Conservation (phyloP, 2,329 filamentous ascomycete genomes). For the Trichoderma polysporum region DNA sequence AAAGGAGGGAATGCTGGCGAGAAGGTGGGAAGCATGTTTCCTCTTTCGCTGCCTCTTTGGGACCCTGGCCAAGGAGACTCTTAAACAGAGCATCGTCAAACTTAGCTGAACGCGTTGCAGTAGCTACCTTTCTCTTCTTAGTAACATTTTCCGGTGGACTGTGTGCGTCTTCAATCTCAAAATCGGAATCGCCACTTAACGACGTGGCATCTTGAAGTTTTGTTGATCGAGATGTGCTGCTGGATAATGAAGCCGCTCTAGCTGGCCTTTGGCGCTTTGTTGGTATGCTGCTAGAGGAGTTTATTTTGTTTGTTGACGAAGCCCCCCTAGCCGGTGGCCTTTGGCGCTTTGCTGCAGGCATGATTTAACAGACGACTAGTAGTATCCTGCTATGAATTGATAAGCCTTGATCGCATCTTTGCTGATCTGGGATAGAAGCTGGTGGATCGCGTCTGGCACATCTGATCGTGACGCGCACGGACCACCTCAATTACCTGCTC, state of each 20-base stretch:
- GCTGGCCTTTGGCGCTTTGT: slow-evolving; percentile 11
- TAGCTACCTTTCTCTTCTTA: slow-evolving; percentile 5
- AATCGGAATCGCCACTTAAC: slow-evolving; percentile 10
- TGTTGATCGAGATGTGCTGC: neutral
- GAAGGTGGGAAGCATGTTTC: slow-evolving; percentile 22
- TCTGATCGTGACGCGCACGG: slow-evolving; percentile 5
- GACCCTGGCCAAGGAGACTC: slow-evolving; percentile 19
- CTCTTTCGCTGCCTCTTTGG: neutral
- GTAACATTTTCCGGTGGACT: neutral
- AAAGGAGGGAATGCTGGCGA: slow-evolving; percentile 31
- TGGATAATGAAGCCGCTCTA: neutral
- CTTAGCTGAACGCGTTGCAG: slow-evolving; percentile 9
- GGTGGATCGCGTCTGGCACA: slow-evolving; percentile 9
- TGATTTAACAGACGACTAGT: neutral
- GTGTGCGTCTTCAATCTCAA: neutral
- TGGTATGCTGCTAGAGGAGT: neutral
- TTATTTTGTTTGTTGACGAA: too few relatives aligned
- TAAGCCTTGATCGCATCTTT: neutral
- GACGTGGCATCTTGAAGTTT: neutral
- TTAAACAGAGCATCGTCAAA: neutral
- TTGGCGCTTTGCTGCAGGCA: slow-evolving; percentile 17
- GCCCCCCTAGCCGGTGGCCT: neutral
- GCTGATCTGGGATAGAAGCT: neutral
- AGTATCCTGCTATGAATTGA: neutral
- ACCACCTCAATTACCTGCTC: neutral